A percentile compares a stretch with the other conserved stretches of the same genome.
phyloP scores from a whole-genome alignment of 352 stramenopile species.

The Thalassiosira oceanica region DNA sequence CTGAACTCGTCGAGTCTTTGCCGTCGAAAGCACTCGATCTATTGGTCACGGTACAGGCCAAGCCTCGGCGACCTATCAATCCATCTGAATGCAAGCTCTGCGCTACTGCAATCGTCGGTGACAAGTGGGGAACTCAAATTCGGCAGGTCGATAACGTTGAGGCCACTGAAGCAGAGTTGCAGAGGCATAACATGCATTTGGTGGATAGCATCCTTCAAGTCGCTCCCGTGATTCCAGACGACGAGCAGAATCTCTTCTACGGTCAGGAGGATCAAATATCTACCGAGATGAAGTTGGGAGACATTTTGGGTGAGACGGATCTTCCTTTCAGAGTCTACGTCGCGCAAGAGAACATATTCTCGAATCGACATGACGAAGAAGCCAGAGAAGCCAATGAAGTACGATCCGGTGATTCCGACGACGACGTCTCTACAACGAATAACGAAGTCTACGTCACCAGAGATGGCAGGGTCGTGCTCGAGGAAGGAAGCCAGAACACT shows the following conservation, averaged over 20 bases:
- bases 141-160: not conserved
- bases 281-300: slow-evolving; percentile 5
- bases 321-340: not conserved
- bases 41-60: slow-evolving; percentile 4
- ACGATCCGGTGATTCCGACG: too few species aligned
- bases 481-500: not conserved
- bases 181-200: not conserved
- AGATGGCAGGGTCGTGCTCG: not conserved
- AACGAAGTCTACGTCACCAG: too few species aligned
- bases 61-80: not conserved
- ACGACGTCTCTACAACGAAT: too few species aligned
- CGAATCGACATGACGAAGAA: slow-evolving; percentile 3
- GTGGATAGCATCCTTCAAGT: not conserved
- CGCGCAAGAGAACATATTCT: slow-evolving; percentile 10
- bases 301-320: not conserved
- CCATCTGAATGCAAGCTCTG: not conserved
- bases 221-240: not conserved
- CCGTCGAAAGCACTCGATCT: not conserved
- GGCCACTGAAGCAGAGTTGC: not conserved
- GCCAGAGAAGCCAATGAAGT: too few species aligned
- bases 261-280: slow-evolving; percentile 7
- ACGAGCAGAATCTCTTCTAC: slow-evolving; percentile 3
- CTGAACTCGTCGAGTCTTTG: not conserved
- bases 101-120: not conserved
- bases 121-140: too few species aligned